Conservation (phyloP, 805 yeast genomes). For the Metschnikowia borealis region DNA sequence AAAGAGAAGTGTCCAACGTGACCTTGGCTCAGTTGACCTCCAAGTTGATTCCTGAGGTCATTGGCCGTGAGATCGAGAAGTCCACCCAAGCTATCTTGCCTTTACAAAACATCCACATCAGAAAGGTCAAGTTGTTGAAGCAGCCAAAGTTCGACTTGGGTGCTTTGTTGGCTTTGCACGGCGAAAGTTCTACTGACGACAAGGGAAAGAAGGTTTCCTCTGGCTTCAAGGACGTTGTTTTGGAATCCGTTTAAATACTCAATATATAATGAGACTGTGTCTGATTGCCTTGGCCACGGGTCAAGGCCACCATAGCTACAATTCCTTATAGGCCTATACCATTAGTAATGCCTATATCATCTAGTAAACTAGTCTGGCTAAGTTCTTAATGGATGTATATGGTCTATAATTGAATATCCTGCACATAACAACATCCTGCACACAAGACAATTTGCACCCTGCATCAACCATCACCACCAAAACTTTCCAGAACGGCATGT, state of each 20-base stretch:
- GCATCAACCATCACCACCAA: no score
- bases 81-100: constrained; percentile 94
- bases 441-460: no score
- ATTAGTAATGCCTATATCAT: no score
- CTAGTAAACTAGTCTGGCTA: no score
- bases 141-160: constrained; percentile 99
- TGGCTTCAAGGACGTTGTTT: constrained; percentile 98
- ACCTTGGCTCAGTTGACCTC: constrained; percentile 95
- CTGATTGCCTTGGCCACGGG: background rate
- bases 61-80: constrained; percentile 97
- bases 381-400: no score
- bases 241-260: constrained; percentile 78
- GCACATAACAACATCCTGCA: no score
- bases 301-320: no score
- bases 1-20: constrained; percentile 91
- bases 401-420: no score
- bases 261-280: constrained; percentile 1
- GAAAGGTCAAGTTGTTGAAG: constrained; percentile 97
- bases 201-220: constrained; percentile 97
- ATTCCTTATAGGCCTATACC: no score
- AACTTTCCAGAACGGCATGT: no score
- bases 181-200: constrained; percentile 85
- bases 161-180: constrained; percentile 93
- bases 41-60: constrained; percentile 97
- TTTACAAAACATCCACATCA: constrained; percentile 96